Percentiles rank a stretch among this genome's conserved stretches.
These are phyloP conservation scores for Phytophthora rubi DNA, from an alignment of 352 stramenopile species.

Conservation along the genomic window DNA sequence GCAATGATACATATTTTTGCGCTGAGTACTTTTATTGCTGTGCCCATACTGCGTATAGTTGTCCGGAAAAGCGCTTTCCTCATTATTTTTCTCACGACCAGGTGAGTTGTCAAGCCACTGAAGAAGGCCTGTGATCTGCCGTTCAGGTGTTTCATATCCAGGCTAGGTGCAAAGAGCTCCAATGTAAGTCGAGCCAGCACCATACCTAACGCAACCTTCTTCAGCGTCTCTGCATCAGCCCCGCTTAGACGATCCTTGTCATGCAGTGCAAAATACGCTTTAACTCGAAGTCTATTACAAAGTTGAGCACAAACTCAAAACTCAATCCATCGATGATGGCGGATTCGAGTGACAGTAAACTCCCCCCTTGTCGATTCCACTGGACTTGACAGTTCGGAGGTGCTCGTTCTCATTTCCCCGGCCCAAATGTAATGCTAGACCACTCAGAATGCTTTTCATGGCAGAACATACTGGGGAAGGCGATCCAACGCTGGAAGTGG, in stretches of 20 bases:
- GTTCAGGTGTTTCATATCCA: conserved; percentile 73
- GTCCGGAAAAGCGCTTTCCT: conserved; percentile 76
- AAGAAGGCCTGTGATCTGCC: conserved; percentile 71
- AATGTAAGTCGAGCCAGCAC: conserved; percentile 68
- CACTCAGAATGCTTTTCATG: conserved; percentile 57
- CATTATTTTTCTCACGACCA: conserved; percentile 75
- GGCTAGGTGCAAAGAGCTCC: conserved; percentile 69
- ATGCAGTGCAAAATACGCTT: conserved; percentile 64
- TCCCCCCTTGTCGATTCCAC: conserved; percentile 15
- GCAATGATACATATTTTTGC: neutral
- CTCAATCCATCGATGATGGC: conserved; percentile 46
- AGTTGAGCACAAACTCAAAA: conserved; percentile 70
- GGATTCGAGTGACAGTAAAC: conserved; percentile 28
- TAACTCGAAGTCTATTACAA: conserved; percentile 83
- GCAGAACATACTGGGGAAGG: conserved; percentile 34
- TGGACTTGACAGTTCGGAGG: conserved; percentile 3
- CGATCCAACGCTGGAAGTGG: conserved; percentile 13
- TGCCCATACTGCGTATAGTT: conserved; percentile 58
- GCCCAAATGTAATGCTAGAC: conserved; percentile 55
- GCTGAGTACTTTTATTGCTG: conserved; percentile 1
- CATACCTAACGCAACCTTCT: conserved; percentile 77
- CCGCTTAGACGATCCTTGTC: conserved; percentile 56
- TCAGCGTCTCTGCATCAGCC: conserved; percentile 67
- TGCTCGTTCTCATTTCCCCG: conserved; percentile 31
- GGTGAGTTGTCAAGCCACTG: conserved; percentile 83